A percentile compares a stretch with the other conserved stretches of the same genome.
These are phyloP conservation scores for Eutrema heterophyllum DNA, from an alignment of 345 rosid genomes.

Conservation along the genomic window DNA sequence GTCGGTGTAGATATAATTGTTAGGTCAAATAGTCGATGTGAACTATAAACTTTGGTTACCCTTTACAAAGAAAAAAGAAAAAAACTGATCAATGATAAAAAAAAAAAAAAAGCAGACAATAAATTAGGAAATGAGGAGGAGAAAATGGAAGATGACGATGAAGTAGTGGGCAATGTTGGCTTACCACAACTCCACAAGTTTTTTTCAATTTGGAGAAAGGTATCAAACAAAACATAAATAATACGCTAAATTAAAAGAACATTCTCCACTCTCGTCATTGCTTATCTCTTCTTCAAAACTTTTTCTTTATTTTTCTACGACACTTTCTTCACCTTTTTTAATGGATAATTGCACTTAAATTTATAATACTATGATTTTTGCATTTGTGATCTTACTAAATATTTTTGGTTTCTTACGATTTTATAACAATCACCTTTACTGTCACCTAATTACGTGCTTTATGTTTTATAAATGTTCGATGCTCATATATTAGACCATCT, in stretches of 20 bases:
- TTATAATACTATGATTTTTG: not conserved
- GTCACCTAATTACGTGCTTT: not conserved
- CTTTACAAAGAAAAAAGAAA: no score
- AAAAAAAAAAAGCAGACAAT: not conserved
- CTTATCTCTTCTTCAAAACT: conserved; percentile 1
- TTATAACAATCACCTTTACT: not conserved
- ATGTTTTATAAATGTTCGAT: not conserved
- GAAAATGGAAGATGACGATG: conserved; percentile 33
- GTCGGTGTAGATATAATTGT: conserved; percentile 15
- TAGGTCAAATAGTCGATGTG: conserved; percentile 27
- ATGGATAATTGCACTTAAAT: not conserved
- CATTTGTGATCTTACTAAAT: not conserved
- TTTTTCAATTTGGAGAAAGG: not conserved
- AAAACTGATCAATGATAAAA: no score
- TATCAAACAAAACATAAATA: conserved; percentile 6
- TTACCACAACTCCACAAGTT: conserved; percentile 31
- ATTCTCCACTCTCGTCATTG: conserved; percentile 14
- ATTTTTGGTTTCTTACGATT: not conserved
- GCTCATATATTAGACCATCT: no score
- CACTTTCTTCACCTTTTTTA: not conserved
- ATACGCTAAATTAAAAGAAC: conserved; percentile 9
- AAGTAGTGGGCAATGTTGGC: conserved; percentile 23
- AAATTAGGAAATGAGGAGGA: not conserved
- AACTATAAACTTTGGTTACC: conserved; percentile 11
- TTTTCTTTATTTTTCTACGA: not conserved